Evolutionary conservation across 1,284 basidiomycete species (phyloP).

Genomic region (Phellinidium pouzarii): DNA sequence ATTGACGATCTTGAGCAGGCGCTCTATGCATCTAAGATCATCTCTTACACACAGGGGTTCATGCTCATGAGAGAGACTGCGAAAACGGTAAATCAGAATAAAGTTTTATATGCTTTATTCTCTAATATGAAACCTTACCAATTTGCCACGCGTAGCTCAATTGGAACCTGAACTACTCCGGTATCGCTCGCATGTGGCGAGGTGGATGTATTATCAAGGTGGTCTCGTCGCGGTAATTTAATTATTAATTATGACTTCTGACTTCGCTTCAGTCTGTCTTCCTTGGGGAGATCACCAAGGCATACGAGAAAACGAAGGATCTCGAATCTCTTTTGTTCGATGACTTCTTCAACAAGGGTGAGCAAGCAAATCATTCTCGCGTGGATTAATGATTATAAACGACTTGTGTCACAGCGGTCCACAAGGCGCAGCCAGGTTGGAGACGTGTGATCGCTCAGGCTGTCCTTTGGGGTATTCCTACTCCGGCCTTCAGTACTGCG

Average conservation of each 20-base stretch:
- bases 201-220: slow-evolving; percentile 99
- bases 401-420: slow-evolving; percentile 53
- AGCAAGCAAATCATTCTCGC: slow-evolving; percentile 4
- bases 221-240: neutral
- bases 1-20: slow-evolving; percentile 99
- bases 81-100: slow-evolving; percentile 71
- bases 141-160: slow-evolving; percentile 38
- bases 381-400: slow-evolving; percentile 3
- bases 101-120: neutral
- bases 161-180: slow-evolving; percentile 91
- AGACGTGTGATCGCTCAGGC: slow-evolving; percentile 95
- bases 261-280: slow-evolving; percentile 66
- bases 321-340: slow-evolving; percentile 95
- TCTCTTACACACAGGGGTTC: slow-evolving; percentile 99
- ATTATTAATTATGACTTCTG: neutral
- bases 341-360: slow-evolving; percentile 95
- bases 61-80: slow-evolving; percentile 99
- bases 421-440: slow-evolving; percentile 97
- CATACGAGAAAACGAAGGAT: slow-evolving; percentile 82
- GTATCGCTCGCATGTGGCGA: slow-evolving; percentile 99
- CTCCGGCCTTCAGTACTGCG: slow-evolving; percentile 93
- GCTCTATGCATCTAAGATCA: slow-evolving; percentile 98
- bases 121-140: slow-evolving; percentile 27
- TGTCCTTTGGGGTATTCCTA: slow-evolving; percentile 95
- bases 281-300: slow-evolving; percentile 87